Percentiles rank a stretch among this genome's conserved stretches.
Conservation (phyloP, 164 flowering plant genomes). For the Cinnamomum chago region DNA sequence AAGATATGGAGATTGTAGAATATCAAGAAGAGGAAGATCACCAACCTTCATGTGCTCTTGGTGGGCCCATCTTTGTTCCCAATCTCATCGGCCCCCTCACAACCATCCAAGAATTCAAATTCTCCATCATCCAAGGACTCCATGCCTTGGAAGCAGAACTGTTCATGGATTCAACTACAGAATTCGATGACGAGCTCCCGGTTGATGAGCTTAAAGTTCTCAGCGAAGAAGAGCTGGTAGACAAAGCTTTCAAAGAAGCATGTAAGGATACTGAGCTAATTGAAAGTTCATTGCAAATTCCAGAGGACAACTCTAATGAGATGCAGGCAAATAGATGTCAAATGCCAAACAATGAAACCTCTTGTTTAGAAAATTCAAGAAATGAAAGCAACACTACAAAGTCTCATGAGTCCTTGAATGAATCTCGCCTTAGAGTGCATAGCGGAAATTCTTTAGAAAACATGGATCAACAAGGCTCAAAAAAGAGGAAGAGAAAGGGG, state of each 20-base stretch:
- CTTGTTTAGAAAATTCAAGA: slow-evolving; percentile 4
- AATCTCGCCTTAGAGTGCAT: slow-evolving; percentile 1
- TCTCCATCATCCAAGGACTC: slow-evolving; percentile 31
- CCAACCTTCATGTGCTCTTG: slow-evolving; percentile 42
- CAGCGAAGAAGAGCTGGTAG: slow-evolving; percentile 61
- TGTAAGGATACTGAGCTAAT: slow-evolving; percentile 34
- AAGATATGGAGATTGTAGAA: slow-evolving; percentile 1
- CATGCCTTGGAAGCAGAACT: slow-evolving; percentile 44
- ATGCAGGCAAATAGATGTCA: slow-evolving; percentile 12
- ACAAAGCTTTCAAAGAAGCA: slow-evolving; percentile 60
- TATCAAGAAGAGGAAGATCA: neutral
- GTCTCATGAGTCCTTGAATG: slow-evolving; percentile 13
- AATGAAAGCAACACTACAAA: slow-evolving; percentile 10
- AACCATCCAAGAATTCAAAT: slow-evolving; percentile 35
- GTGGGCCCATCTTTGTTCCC: slow-evolving; percentile 62
- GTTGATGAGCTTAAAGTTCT: slow-evolving; percentile 68
- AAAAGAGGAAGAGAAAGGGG: slow-evolving; percentile 32
- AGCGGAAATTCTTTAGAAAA: slow-evolving; percentile 10
- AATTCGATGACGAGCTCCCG: slow-evolving; percentile 42
- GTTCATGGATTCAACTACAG: slow-evolving; percentile 16
- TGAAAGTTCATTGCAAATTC: slow-evolving; percentile 10
- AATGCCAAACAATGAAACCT: slow-evolving; percentile 11
- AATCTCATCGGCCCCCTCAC: slow-evolving; percentile 53
- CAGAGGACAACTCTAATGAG: slow-evolving; percentile 18
- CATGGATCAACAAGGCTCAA: slow-evolving; percentile 9